A percentile compares a stretch with the other conserved stretches of the same genome.
Conservation (phyloP, 371 early-diverging fungal species). For the Mortierella sp. region DNA sequence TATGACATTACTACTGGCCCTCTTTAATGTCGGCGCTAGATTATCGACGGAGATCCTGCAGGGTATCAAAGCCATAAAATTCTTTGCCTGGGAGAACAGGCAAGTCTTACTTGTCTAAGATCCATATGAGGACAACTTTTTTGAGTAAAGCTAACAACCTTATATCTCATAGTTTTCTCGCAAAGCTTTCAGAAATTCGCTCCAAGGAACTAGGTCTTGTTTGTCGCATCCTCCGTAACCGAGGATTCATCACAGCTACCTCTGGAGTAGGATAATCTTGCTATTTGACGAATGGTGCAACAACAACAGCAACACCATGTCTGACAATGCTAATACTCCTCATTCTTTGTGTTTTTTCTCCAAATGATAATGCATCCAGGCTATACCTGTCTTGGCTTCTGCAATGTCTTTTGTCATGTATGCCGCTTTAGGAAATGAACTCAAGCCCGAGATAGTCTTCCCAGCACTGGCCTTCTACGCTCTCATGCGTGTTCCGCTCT, state of each 20-base stretch:
- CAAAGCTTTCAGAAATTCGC: constrained; percentile 36
- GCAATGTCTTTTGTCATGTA: constrained; percentile 56
- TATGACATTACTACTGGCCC: background rate
- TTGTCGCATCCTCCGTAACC: constrained; percentile 24
- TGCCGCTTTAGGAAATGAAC: constrained; percentile 41
- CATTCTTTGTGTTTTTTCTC: too few species aligned
- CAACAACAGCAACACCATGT: too few species aligned
- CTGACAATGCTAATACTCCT: too few species aligned
- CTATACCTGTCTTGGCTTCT: constrained; percentile 66
- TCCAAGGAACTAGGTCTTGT: constrained; percentile 26
- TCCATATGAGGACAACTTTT: background rate
- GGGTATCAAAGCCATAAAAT: constrained; percentile 63
- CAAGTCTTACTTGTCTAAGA: constrained; percentile 1
- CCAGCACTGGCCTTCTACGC: constrained; percentile 61
- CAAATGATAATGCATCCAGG: constrained; percentile 32
- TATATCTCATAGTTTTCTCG: constrained; percentile 11
- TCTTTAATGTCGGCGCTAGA: background rate
- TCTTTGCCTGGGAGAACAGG: constrained; percentile 68
- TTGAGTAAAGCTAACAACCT: background rate
- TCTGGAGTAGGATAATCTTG: constrained; percentile 31
- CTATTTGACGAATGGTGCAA: too few species aligned
- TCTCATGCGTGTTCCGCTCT: constrained; percentile 69
- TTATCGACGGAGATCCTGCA: constrained; percentile 55
- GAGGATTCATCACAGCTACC: constrained; percentile 46
- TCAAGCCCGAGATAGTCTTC: constrained; percentile 55